phyloP scores from a whole-genome alignment of 2,329 filamentous ascomycete genomes.

The Penicillium sp. region DNA sequence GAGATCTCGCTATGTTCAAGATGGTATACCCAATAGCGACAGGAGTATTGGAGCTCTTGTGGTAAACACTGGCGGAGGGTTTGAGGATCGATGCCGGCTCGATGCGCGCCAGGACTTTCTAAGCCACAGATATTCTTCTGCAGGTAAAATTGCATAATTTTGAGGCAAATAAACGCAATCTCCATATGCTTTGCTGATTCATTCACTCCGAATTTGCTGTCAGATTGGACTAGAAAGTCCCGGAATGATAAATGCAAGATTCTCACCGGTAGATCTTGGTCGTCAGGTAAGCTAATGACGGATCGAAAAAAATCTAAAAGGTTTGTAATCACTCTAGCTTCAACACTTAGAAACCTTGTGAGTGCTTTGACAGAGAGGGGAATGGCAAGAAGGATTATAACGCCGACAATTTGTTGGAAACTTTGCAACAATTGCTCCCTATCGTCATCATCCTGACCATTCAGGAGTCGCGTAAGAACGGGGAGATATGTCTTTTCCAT shows the following conservation, averaged over 20 bases:
- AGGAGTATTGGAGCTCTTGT: background rate
- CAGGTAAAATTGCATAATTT: background rate
- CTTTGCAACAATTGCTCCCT: background rate
- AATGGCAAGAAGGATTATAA: constrained; percentile 7
- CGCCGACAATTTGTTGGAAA: constrained; percentile 9
- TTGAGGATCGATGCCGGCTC: background rate
- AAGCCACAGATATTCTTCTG: background rate
- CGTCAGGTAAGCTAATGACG: constrained; percentile 7
- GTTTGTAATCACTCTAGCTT: background rate
- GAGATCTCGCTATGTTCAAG: too few relatives aligned
- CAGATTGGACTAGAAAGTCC: background rate
- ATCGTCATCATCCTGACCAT: constrained; percentile 13
- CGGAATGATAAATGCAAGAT: background rate
- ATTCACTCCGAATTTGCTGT: background rate
- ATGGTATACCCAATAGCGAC: too few relatives aligned
- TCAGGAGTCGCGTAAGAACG: constrained; percentile 26
- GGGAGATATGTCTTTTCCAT: constrained; percentile 33
- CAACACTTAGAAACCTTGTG: background rate
- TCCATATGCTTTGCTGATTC: background rate
- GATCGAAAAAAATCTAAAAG: constrained; percentile 8
- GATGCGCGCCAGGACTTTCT: too few relatives aligned
- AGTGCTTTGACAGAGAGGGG: constrained; percentile 11
- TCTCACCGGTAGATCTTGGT: background rate
- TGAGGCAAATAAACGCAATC: background rate
- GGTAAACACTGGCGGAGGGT: background rate